Evolutionary conservation across 306 rosid genomes (phyloP).

Genomic region (Pachyrhizus erosus): DNA sequence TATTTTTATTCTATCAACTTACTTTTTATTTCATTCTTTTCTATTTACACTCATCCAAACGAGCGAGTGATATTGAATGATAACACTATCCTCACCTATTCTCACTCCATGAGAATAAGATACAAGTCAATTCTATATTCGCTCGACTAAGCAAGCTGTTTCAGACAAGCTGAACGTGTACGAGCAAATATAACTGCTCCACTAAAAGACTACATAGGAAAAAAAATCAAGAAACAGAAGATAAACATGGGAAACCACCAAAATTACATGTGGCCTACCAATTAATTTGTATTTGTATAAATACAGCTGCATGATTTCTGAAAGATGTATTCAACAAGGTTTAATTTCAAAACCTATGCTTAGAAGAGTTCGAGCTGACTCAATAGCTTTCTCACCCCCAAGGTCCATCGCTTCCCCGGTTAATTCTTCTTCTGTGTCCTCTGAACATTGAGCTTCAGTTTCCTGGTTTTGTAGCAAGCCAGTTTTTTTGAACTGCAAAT

Average conservation of each 20-base stretch:
- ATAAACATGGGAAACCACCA: background rate
- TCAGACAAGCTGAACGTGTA: slow-evolving; percentile 39
- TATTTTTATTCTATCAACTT: background rate
- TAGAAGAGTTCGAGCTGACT: slow-evolving; percentile 84
- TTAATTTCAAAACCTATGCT: slow-evolving; percentile 94
- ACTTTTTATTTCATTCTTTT: background rate
- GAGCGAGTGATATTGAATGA: background rate
- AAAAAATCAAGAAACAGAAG: background rate
- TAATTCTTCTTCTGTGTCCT: slow-evolving; percentile 73
- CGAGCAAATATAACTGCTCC: slow-evolving; percentile 53
- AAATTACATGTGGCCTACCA: slow-evolving; percentile 53
- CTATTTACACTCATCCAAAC: background rate
- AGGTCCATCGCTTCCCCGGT: slow-evolving; percentile 85
- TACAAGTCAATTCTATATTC: slow-evolving; percentile 38
- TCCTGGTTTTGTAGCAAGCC: slow-evolving; percentile 46
- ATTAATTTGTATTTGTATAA: slow-evolving; percentile 44
- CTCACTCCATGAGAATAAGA: background rate
- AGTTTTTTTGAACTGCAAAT: slow-evolving; percentile 49
- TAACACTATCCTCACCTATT: background rate
- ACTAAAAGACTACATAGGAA: slow-evolving; percentile 45
- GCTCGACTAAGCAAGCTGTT: slow-evolving; percentile 40
- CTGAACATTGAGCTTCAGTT: slow-evolving; percentile 66
- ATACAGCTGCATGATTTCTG: slow-evolving; percentile 43
- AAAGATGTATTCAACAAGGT: slow-evolving; percentile 64
- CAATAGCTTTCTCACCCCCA: slow-evolving; percentile 90